Conservation (phyloP, 768 basidiomycete species). For the Agaricus blazei region DNA sequence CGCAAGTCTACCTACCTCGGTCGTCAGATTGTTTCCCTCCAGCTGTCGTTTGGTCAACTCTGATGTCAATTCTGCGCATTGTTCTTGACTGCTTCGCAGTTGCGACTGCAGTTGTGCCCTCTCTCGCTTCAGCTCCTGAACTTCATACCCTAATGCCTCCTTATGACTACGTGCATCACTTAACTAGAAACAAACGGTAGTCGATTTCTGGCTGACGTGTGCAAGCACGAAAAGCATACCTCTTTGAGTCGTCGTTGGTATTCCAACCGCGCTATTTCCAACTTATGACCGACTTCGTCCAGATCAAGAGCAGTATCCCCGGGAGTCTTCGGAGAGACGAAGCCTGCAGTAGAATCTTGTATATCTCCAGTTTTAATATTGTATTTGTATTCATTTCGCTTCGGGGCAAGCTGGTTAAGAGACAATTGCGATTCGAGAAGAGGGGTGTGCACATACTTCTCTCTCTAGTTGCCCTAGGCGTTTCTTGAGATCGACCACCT, state of each 20-base stretch:
- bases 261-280: conserved; percentile 12
- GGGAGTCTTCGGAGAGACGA: too few species aligned
- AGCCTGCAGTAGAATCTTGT: too few species aligned
- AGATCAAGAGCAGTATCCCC: conserved; percentile 5
- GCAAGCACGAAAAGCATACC: neutral
- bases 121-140: conserved; percentile 4
- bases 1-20: neutral
- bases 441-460: conserved; percentile 11
- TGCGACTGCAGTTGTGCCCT: conserved; percentile 2
- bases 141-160: neutral
- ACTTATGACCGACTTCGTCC: conserved; percentile 11
- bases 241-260: conserved; percentile 9
- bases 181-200: neutral
- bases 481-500: conserved; percentile 25
- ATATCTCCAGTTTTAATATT: neutral
- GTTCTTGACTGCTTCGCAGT: neutral
- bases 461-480: conserved; percentile 22
- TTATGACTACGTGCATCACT: neutral
- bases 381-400: conserved; percentile 9
- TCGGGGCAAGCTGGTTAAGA: neutral
- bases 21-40: conserved; percentile 2
- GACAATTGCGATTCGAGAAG: neutral
- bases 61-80: neutral
- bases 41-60: neutral
- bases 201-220: neutral